Base-by-base conservation (phyloP, 169 alveolate species). In the Babesia divergens region DNA sequence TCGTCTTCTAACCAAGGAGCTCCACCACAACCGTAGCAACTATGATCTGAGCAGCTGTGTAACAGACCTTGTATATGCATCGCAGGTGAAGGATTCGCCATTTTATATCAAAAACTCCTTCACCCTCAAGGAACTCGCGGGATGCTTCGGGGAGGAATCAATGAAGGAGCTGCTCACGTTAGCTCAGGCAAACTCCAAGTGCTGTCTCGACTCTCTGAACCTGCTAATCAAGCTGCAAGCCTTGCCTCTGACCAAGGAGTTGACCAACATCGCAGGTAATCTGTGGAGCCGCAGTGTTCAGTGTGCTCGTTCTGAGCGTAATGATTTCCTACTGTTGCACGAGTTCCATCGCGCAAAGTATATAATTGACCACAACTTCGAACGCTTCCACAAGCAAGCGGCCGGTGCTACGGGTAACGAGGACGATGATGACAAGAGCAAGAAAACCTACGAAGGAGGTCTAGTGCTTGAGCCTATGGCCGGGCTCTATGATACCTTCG, bases 381-480 rank as follows among this genome's bases (percentile, higher is more conserved):
- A 66, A 59, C 53, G 75, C 47, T 59, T 14, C 74, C 56, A 53
- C 71, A 70, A 67, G 18, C 65, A 67, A 13, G 22, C 60, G 55
- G 65, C 16, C 9, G 66, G 28, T 13, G 38, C 68, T 2, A 47
- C 31, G 0, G 89, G 35, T 11, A 24, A 59, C 72, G 89, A 76
- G 55, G 72, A 52, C 34, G 68, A 35, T 7, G 82, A 18, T 52
- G 49, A 51, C 42, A 77, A 47, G 65, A 69, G 53, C 74, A 65
- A 66, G 59, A 62, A 62, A 43, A 56, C 35, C 42, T 98, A 96
- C 77, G 93, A 92, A 13, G 99, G 99, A 8, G 99, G 99, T 5
- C 74, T 95, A 46, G 99, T 98, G 24, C 89, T 97, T 28, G 99
- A 96, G 56, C 99, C 99, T 13, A 83, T 93, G 40, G 93, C 98